A percentile compares a stretch with the other conserved stretches of the same genome.
These are phyloP conservation scores for Choiromyces venosus DNA, from an alignment of 495 filamentous ascomycete species.

Conservation along the genomic window DNA sequence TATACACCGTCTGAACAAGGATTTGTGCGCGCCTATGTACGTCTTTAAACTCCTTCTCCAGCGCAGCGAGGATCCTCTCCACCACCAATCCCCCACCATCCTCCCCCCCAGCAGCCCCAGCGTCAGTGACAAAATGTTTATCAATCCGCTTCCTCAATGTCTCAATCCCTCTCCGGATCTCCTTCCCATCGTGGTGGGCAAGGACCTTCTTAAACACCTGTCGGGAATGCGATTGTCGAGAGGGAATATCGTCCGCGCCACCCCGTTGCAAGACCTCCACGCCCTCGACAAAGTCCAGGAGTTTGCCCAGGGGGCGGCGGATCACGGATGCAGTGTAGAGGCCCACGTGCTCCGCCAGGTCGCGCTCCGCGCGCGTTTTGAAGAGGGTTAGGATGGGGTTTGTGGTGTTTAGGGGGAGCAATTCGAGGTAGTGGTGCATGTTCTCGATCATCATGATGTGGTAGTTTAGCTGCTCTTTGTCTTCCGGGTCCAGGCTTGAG, in stretches of 20 bases:
- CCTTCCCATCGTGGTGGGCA: slow-evolving; percentile 69
- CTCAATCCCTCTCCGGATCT: slow-evolving; percentile 78
- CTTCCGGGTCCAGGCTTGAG: slow-evolving; percentile 62
- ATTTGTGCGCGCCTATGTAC: slow-evolving; percentile 64
- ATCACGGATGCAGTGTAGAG: slow-evolving; percentile 84
- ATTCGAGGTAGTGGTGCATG: slow-evolving; percentile 95
- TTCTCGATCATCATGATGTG: slow-evolving; percentile 97
- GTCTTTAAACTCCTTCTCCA: slow-evolving; percentile 70
- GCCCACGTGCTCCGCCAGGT: slow-evolving; percentile 81
- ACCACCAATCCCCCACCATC: slow-evolving; percentile 57
- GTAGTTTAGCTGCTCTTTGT: slow-evolving; percentile 93
- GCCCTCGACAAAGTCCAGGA: slow-evolving; percentile 77
- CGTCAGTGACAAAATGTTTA: slow-evolving; percentile 89
- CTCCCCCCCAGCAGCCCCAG: too few species aligned
- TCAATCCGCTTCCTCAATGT: slow-evolving; percentile 81
- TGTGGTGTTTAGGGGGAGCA: slow-evolving; percentile 60
- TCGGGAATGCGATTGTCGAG: slow-evolving; percentile 71
- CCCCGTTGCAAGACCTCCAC: slow-evolving; percentile 62
- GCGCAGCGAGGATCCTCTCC: slow-evolving; percentile 69
- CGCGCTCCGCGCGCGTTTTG: slow-evolving; percentile 66
- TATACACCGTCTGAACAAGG: slow-evolving; percentile 59
- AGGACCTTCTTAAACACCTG: slow-evolving; percentile 78
- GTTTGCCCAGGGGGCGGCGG: slow-evolving; percentile 77
- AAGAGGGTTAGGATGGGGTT: slow-evolving; percentile 74
- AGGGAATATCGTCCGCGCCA: slow-evolving; percentile 54